Percentiles rank a stretch among this genome's conserved stretches.
Conservation (phyloP, 805 yeast genomes). For the Huiozyma sinensis region DNA sequence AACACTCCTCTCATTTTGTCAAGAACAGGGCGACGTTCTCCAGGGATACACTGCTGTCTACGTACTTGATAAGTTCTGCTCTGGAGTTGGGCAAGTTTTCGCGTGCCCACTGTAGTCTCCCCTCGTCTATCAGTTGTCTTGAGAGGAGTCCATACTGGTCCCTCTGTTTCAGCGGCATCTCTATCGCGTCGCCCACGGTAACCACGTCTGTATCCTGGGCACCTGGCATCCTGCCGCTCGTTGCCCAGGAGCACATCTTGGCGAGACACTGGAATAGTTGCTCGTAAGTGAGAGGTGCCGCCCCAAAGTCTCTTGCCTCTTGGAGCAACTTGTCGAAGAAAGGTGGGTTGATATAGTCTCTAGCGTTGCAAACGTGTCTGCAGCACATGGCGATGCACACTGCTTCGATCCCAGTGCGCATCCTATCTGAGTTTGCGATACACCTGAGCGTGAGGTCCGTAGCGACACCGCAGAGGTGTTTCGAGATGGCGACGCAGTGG, state of each 20-base stretch:
- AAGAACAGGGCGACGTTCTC: constrained; percentile 57
- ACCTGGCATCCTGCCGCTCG: constrained; percentile 49
- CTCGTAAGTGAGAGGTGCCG: constrained; percentile 10
- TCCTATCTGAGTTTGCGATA: constrained; percentile 33
- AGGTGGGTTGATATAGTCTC: constrained; percentile 25
- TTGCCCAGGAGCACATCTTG: constrained; percentile 82
- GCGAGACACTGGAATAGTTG: constrained; percentile 39
- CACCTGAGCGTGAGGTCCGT: constrained; percentile 76
- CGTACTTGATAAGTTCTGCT: constrained; percentile 50
- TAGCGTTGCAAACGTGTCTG: constrained; percentile 70
- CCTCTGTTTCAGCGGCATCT: constrained; percentile 38
- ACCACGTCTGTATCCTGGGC: constrained; percentile 28
- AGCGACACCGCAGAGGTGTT: constrained; percentile 90
- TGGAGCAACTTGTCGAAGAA: constrained; percentile 31
- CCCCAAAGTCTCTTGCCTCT: constrained; percentile 10
- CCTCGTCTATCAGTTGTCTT: constrained; percentile 64
- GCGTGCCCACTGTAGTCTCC: constrained; percentile 35
- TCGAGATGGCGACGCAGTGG: constrained; percentile 46
- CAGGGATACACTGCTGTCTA: constrained; percentile 43
- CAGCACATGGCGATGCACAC: constrained; percentile 87
- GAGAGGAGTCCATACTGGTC: constrained; percentile 55
- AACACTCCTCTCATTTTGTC: background rate
- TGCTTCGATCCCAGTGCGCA: constrained; percentile 33
- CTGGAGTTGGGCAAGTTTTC: constrained; percentile 31
- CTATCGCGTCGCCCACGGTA: background rate